Conservation (phyloP, 495 filamentous ascomycete species). For the Melanomma pulvis-pyrius region DNA sequence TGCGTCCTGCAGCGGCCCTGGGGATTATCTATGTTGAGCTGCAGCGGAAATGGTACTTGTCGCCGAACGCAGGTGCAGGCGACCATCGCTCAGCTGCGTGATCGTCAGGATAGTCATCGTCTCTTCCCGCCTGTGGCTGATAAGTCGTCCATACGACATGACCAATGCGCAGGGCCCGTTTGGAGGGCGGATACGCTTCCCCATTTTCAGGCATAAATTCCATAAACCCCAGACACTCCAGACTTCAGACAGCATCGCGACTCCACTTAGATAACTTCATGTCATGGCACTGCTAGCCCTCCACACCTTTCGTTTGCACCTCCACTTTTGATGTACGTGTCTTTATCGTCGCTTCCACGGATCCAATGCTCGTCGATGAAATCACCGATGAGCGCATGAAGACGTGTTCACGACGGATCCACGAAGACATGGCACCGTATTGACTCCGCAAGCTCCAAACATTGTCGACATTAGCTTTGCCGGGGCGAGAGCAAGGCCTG, state of each 20-base stretch:
- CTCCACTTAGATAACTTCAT: conserved; percentile 35
- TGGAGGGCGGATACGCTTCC: conserved; percentile 32
- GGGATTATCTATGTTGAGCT: conserved; percentile 16
- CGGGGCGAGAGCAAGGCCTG: conserved; percentile 1
- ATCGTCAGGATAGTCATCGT: conserved; percentile 25
- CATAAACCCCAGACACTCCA: conserved; percentile 28
- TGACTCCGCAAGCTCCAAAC: conserved; percentile 14
- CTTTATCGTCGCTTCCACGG: conserved; percentile 27
- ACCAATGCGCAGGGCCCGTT: conserved; percentile 19
- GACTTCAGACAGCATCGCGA: conserved; percentile 18
- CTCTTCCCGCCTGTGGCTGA: conserved; percentile 25
- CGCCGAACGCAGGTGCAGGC: conserved; percentile 16
- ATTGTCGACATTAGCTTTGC: conserved; percentile 17
- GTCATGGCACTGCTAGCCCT: conserved; percentile 40
- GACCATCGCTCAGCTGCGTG: not conserved
- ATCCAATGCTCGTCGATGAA: conserved; percentile 28
- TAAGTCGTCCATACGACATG: conserved; percentile 10
- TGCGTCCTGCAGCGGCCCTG: not conserved
- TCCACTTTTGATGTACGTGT: conserved; percentile 40
- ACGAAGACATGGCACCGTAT: conserved; percentile 13
- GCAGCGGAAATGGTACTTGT: conserved; percentile 20
- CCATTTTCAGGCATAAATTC: conserved; percentile 35
- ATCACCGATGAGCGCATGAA: conserved; percentile 23
- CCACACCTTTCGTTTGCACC: conserved; percentile 37
- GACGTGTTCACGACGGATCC: conserved; percentile 16